Evolutionary conservation across 495 filamentous ascomycete species (phyloP), one percentile per base, ranked within the genome.

Genomic region (Oidiodendron maius): DNA sequence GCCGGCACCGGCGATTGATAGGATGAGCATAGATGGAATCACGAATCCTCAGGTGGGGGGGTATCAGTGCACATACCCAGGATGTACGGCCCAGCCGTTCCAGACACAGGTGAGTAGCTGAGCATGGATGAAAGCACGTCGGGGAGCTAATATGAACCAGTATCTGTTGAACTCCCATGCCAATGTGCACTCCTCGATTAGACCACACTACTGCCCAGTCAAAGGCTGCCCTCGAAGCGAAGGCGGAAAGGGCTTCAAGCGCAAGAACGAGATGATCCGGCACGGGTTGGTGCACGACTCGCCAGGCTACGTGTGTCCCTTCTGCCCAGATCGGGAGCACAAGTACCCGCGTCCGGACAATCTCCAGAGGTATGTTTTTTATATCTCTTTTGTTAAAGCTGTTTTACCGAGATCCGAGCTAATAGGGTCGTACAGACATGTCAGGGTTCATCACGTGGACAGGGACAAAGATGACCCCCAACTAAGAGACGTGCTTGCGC

Each of bases 231-330:
- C 86, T 17, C 80, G 93, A 25, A 82, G 78, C 5, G 77, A 87
- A 52, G 86, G 86, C 12, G 93, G 93, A 13, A 95, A 88, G 64
- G 93, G 94, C 0, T 98, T 98, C 74, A 98, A 98, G 64, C 81
- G 94, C 34, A 97, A 98, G 66, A 98, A 98, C 57, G 94, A 98
- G 68, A 97, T 98, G 94, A 96, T 97, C 51, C 78, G 93, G 16
- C 93, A 98, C 69, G 91, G 91, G 3, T 75, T 98, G 1, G 93
- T 98, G 2, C 93, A 98, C 59, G 83, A 89, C 48, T 95, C 89
- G 6, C 93, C 93, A 10, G 93, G 94, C 52, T 98, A 98, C 63
- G 83, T 96, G 26, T 98, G 94, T 65, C 93, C 93, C 1, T 97
- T 96, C 62, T 98, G 93, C 63, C 86, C 89, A 2, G 91, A 97